A percentile compares a stretch with the other conserved stretches of the same genome.
Conservation (phyloP, 169 alveolate species). For the Eimeria tenella region DNA sequence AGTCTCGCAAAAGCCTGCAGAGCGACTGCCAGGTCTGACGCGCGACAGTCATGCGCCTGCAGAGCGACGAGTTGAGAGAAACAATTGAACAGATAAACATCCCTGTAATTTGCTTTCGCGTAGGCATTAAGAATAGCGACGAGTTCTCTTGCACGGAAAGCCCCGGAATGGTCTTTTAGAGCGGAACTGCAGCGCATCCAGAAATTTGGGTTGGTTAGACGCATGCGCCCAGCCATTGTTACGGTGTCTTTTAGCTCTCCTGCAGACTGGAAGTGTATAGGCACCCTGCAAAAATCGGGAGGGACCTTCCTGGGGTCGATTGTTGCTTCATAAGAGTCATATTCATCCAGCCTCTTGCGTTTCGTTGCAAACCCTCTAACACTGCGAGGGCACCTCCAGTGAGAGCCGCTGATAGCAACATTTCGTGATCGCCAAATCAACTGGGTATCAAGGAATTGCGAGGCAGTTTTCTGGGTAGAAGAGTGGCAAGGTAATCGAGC, state of each 20-base stretch:
- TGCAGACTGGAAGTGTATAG: constrained; percentile 77
- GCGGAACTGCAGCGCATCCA: constrained; percentile 82
- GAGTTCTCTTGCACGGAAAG: constrained; percentile 74
- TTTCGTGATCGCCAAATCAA: neutral
- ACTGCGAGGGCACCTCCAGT: neutral
- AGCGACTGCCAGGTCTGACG: constrained; percentile 79
- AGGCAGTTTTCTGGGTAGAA: no score
- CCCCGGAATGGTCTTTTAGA: constrained; percentile 55
- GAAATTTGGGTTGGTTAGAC: constrained; percentile 68
- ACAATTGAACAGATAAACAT: constrained; percentile 47
- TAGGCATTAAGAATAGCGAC: constrained; percentile 72
- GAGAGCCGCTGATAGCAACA: neutral
- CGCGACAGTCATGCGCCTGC: constrained; percentile 75
- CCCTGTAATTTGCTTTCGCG: constrained; percentile 69
- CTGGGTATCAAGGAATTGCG: no score
- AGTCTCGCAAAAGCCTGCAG: constrained; percentile 77
- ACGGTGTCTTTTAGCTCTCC: constrained; percentile 71
- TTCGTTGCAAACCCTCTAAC: constrained; percentile 72
- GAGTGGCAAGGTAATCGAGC: neutral
- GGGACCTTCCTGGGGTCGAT: constrained; percentile 72
- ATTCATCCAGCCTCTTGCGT: constrained; percentile 70
- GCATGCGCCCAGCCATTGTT: constrained; percentile 68
- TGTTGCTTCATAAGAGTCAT: constrained; percentile 73
- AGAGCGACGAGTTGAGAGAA: constrained; percentile 66
- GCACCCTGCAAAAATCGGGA: constrained; percentile 62